Percentiles rank a stretch among this genome's conserved stretches.
Evolutionary conservation across 768 basidiomycete species (phyloP).

Genomic region (Amanita muscaria): DNA sequence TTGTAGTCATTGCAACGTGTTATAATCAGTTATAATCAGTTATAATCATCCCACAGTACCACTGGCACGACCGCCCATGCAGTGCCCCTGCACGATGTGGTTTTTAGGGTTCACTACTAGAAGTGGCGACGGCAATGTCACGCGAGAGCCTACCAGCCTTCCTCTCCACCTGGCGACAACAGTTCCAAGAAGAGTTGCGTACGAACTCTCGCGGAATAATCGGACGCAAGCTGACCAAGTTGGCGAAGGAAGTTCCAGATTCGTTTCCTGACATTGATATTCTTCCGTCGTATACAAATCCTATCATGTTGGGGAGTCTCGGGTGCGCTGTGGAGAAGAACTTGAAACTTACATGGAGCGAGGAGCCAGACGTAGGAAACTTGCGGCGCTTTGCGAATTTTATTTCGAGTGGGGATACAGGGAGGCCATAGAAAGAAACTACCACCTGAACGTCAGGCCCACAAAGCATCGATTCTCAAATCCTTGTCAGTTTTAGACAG

Average conservation of each 20-base stretch:
- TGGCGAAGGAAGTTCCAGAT: slow-evolving; percentile 55
- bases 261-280: slow-evolving; percentile 69
- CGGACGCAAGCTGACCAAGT: slow-evolving; percentile 51
- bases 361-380: slow-evolving; percentile 59
- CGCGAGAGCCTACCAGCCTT: slow-evolving; percentile 40
- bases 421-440: slow-evolving; percentile 71
- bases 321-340: slow-evolving; percentile 30
- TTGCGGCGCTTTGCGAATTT: slow-evolving; percentile 76
- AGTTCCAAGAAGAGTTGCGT: slow-evolving; percentile 52
- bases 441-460: too few relatives aligned
- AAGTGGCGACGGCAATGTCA: slow-evolving; percentile 44
- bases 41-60: too few relatives aligned
- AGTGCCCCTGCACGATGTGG: slow-evolving; percentile 78
- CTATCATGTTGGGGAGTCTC: slow-evolving; percentile 62
- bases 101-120: slow-evolving; percentile 60
- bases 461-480: too few relatives aligned
- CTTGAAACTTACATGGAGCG: slow-evolving; percentile 32
- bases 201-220: slow-evolving; percentile 61
- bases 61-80: slow-evolving; percentile 63
- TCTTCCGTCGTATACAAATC: slow-evolving; percentile 68
- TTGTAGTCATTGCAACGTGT: too few relatives aligned
- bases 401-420: slow-evolving; percentile 91
- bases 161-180: slow-evolving; percentile 54
- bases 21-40: too few relatives aligned
- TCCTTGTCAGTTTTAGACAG: too few relatives aligned